Evolutionary conservation across 805 yeast genomes (phyloP), one percentile per base, ranked within the genome.

Genomic region (Suhomyces sp.): DNA sequence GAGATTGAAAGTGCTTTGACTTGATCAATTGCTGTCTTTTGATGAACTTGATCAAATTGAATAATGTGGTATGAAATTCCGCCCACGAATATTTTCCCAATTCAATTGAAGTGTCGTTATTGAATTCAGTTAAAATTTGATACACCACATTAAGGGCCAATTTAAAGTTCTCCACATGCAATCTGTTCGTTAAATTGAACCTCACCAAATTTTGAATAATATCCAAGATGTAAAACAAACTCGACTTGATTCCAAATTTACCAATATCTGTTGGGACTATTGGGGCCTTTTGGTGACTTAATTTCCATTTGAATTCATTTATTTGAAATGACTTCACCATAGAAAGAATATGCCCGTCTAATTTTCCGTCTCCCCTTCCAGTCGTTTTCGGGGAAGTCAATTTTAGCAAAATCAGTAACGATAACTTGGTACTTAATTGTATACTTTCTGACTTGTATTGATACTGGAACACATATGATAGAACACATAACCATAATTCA

Each of bases 281-380:
- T 2, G 73, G 72, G 10, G 44, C 35, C 33, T 50, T 53, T 35
- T 68, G 73, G 38, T 65, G 74, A 22, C 69, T 63, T 26, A 68
- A 44, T 43, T 68, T 68, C 69, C 70, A 68, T 35, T 57, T 56
- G 48, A 54, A 55, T 37, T 67, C 72, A 33, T 68, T 56, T 36
- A 56, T 53, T 16, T 49, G 42, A 21, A 40, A 49, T 5, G 47
- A 18, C 15, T 41, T 40, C 3, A 47, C 25, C 7, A 40, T 31
- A 8, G 44, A 43, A 4, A 40, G 16, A 11, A 29, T n/a, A 16
- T 15, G 14, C 3, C 27, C 17, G 11, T 36, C 34, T 18, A 33
- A 22, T 13, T 6, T 12, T 17, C 17, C 17, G 14, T 10, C 18
- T 4, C 18, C 6, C 21, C 4, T 20, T 3, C 13, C 22, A 19